Evolutionary conservation across 768 basidiomycete genomes (phyloP).

Genomic region (Basidioascus undulatus): DNA sequence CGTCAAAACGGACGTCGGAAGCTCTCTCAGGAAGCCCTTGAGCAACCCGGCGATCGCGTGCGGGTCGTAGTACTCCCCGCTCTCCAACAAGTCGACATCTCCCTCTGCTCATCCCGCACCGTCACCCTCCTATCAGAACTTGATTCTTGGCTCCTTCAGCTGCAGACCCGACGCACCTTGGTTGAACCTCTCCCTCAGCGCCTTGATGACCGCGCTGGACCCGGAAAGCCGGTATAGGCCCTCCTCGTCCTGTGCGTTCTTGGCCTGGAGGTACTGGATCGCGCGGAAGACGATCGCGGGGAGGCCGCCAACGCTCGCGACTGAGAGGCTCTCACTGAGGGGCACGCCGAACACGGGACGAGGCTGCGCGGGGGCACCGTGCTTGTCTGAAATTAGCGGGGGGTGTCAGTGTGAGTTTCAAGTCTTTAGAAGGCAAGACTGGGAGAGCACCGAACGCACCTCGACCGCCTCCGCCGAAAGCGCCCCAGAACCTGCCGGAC

Average conservation of each 20-base stretch:
- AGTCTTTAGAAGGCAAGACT: background rate
- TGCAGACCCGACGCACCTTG: slow-evolving; percentile 28
- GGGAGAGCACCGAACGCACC: slow-evolving; percentile 9
- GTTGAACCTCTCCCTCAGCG: slow-evolving; percentile 79
- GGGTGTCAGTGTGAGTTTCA: background rate
- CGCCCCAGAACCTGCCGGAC: slow-evolving; percentile 81
- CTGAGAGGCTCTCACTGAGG: slow-evolving; percentile 62
- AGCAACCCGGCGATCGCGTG: slow-evolving; percentile 90
- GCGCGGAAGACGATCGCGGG: slow-evolving; percentile 88
- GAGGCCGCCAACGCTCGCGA: slow-evolving; percentile 64
- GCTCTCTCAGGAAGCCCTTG: slow-evolving; percentile 76
- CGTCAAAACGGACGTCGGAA: slow-evolving; percentile 79
- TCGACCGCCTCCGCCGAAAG: slow-evolving; percentile 34
- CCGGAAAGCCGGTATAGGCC: slow-evolving; percentile 66
- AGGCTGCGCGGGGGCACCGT: slow-evolving; percentile 14
- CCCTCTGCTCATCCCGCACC: slow-evolving; percentile 45
- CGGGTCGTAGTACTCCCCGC: slow-evolving; percentile 88
- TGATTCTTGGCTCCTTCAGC: background rate
- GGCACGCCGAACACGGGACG: slow-evolving; percentile 74
- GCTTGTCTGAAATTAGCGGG: slow-evolving; percentile 15
- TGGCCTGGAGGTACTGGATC: slow-evolving; percentile 81
- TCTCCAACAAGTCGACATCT: slow-evolving; percentile 69
- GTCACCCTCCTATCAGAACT: background rate
- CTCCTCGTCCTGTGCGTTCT: slow-evolving; percentile 86
- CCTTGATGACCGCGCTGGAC: slow-evolving; percentile 46